A percentile compares a stretch with the other conserved stretches of the same genome.
phyloP scores from a whole-genome alignment of 768 basidiomycete genomes.

The Trametes cubensis region DNA sequence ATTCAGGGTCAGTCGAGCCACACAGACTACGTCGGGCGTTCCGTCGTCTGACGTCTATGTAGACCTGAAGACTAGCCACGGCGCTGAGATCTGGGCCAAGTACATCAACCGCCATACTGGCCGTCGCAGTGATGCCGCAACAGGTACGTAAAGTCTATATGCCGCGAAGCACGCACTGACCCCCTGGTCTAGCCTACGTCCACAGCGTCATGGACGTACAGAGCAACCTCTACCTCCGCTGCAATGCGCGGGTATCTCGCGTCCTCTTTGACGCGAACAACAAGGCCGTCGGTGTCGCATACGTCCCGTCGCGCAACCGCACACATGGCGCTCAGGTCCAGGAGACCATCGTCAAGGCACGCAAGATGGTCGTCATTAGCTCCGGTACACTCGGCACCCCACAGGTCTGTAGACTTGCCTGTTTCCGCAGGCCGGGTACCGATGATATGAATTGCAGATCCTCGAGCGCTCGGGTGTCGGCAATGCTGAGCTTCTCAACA shows the following conservation, averaged over 20 bases:
- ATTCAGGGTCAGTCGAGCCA: constrained; percentile 49
- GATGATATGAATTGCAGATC: constrained; percentile 41
- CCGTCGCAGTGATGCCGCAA: constrained; percentile 70
- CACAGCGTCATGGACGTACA: constrained; percentile 74
- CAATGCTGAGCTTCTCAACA: constrained; percentile 52
- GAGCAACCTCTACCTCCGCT: constrained; percentile 65
- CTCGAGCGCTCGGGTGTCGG: constrained; percentile 76
- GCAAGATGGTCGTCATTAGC: constrained; percentile 68
- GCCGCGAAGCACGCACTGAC: background rate
- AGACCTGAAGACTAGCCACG: constrained; percentile 63
- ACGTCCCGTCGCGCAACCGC: constrained; percentile 65
- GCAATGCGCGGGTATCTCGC: constrained; percentile 65
- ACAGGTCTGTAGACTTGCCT: constrained; percentile 35
- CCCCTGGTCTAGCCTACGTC: constrained; percentile 51
- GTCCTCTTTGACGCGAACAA: constrained; percentile 70
- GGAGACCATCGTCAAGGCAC: constrained; percentile 68
- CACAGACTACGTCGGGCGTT: too few relatives aligned
- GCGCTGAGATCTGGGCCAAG: constrained; percentile 74
- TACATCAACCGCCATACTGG: constrained; percentile 77
- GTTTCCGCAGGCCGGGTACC: too few relatives aligned
- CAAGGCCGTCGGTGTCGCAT: constrained; percentile 73
- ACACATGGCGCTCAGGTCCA: constrained; percentile 50
- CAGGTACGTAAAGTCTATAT: constrained; percentile 40
- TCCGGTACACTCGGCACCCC: constrained; percentile 72
- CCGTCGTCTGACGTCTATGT: background rate